A percentile compares a stretch with the other conserved stretches of the same genome.
phyloP scores from a whole-genome alignment of 805 yeast species.

The Ogataea henricii region DNA sequence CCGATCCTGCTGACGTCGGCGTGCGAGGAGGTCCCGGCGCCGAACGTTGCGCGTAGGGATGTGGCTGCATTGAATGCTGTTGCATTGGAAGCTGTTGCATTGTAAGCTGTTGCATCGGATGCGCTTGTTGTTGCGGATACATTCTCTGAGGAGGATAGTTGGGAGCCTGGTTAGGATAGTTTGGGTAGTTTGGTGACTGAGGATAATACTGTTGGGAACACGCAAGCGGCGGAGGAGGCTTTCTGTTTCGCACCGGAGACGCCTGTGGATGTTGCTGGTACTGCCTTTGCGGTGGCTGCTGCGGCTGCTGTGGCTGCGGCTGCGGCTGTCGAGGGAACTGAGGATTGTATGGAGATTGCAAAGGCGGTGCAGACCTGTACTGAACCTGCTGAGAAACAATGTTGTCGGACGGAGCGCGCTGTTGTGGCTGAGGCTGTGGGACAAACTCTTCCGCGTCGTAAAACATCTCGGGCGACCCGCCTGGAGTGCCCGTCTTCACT shows the following conservation, averaged over 20 bases:
- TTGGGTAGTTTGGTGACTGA: slow-evolving; percentile 4
- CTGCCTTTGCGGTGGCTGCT: neutral
- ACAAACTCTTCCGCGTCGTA: slow-evolving; percentile 10
- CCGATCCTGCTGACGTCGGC: slow-evolving; percentile 8
- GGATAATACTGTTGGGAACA: slow-evolving; percentile 15
- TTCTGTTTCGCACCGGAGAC: slow-evolving; percentile 5
- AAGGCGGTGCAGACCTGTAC: slow-evolving; percentile 10
- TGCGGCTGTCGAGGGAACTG: slow-evolving; percentile 5
- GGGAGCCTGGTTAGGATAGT: neutral
- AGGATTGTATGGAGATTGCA: slow-evolving; percentile 21
- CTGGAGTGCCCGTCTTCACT: neutral
- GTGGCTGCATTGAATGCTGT: slow-evolving; percentile 7
- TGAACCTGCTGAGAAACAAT: slow-evolving; percentile 24
- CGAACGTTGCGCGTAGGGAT: slow-evolving; percentile 23
- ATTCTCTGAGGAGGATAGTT: neutral
- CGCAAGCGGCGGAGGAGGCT: slow-evolving; percentile 14
- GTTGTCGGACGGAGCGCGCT: slow-evolving; percentile 31
- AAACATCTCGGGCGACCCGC: slow-evolving; percentile 7
- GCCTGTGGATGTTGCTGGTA: neutral
- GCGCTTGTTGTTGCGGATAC: slow-evolving; percentile 11
- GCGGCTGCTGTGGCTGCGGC: neutral
- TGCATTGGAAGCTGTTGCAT: neutral
- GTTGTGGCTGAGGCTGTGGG: slow-evolving; percentile 7
- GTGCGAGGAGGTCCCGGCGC: slow-evolving; percentile 14
- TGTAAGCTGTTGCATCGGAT: neutral